Evolutionary conservation across 331 rosid species (phyloP).

Genomic region (Acacia concinna): DNA sequence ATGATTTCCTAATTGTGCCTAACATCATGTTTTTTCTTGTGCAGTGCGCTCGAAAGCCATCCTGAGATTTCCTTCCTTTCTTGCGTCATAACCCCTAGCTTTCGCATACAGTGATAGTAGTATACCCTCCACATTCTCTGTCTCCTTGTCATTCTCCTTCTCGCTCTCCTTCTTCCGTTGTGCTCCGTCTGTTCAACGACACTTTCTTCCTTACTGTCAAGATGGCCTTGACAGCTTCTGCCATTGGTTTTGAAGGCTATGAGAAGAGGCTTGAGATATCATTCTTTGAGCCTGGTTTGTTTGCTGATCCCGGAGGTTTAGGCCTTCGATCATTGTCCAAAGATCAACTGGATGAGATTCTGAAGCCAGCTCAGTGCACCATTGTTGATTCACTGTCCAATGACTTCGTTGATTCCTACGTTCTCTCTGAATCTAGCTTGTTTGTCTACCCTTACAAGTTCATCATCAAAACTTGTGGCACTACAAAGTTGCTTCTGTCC

Average conservation of each 20-base stretch:
- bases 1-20: not conserved
- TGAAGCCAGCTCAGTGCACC: constrained; percentile 70
- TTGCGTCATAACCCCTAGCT: constrained; percentile 37
- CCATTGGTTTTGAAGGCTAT: constrained; percentile 74
- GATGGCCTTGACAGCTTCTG: constrained; percentile 55
- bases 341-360: constrained; percentile 63
- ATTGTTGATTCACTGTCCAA: constrained; percentile 65
- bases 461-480: constrained; percentile 75
- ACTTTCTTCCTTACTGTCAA: constrained; percentile 21
- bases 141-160: not conserved
- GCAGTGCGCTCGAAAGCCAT: constrained; percentile 73
- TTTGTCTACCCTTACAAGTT: constrained; percentile 66
- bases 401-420: constrained; percentile 62
- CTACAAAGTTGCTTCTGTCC: constrained; percentile 64
- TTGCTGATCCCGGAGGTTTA: constrained; percentile 59
- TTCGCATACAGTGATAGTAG: constrained; percentile 31
- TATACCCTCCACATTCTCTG: constrained; percentile 18
- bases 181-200: constrained; percentile 7
- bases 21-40: not conserved
- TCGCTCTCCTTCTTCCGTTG: constrained; percentile 28
- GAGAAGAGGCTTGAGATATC: constrained; percentile 78
- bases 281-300: constrained; percentile 58
- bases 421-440: constrained; percentile 75
- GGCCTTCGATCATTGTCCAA: constrained; percentile 60
- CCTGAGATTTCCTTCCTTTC: constrained; percentile 44